Conservation (phyloP, 2,329 filamentous ascomycete species). For the Colletotrichum lini region DNA sequence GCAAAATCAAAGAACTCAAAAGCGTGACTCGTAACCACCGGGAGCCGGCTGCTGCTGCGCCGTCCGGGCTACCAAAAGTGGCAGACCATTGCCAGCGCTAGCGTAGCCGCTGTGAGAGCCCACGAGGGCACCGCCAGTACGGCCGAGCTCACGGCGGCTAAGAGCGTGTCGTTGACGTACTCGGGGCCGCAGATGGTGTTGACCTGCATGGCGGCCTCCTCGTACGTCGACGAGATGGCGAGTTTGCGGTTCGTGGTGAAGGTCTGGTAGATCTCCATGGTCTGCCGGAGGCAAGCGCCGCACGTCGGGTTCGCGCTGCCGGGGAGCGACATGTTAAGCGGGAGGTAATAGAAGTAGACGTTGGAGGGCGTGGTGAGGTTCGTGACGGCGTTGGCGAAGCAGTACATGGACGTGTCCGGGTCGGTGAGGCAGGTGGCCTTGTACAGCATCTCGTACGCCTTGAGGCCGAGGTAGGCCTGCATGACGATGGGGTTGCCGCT, state of each 20-base stretch:
- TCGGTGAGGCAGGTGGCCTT: conserved; percentile 84
- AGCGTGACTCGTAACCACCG: conserved; percentile 38
- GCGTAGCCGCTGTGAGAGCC: conserved; percentile 16
- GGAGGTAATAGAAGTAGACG: conserved; percentile 87
- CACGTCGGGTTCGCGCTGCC: conserved; percentile 79
- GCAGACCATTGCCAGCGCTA: conserved; percentile 21
- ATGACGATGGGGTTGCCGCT: conserved; percentile 78
- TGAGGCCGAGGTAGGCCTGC: conserved; percentile 82
- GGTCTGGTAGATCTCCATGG: conserved; percentile 84
- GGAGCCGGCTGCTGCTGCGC: neutral
- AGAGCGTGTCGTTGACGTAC: conserved; percentile 72
- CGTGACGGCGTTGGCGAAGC: conserved; percentile 87
- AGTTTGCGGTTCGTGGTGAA: conserved; percentile 77
- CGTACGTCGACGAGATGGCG: conserved; percentile 79
- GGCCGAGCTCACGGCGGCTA: conserved; percentile 50
- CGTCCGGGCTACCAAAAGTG: conserved; percentile 16
- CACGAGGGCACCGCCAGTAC: conserved; percentile 40
- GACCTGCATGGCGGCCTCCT: conserved; percentile 78
- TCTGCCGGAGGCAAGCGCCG: conserved; percentile 80
- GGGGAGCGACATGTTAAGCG: conserved; percentile 81
- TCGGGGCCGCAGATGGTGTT: conserved; percentile 74
- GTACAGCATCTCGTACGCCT: conserved; percentile 84
- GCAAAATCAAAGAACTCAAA: conserved; percentile 40
- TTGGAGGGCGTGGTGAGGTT: conserved; percentile 80
- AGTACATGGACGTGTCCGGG: conserved; percentile 76